Conservation (phyloP, 805 yeast genomes). For the Priceomyces medius region DNA sequence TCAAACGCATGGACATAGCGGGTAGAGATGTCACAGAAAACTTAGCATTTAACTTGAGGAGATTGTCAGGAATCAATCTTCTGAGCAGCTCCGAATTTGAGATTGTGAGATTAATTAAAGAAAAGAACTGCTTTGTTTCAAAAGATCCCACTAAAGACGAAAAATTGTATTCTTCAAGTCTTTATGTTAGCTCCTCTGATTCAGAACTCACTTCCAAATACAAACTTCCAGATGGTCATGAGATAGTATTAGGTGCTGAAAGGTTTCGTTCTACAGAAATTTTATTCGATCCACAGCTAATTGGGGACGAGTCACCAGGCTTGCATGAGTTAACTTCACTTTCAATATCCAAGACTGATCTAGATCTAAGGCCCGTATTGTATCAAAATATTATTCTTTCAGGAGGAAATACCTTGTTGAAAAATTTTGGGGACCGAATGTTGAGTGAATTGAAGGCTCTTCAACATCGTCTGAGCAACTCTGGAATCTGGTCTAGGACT, state of each 20-base stretch:
- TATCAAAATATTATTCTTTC: conserved; percentile 73
- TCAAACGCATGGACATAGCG: conserved; percentile 74
- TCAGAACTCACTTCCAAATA: conserved; percentile 39
- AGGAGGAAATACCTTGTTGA: conserved; percentile 79
- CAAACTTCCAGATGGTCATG: conserved; percentile 83
- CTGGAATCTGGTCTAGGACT: conserved; percentile 30
- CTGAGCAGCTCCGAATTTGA: conserved; percentile 78
- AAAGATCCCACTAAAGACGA: conserved; percentile 58
- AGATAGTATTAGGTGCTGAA: conserved; percentile 62
- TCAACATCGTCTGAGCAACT: conserved; percentile 16
- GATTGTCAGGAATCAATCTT: conserved; percentile 59
- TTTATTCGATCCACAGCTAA: conserved; percentile 73
- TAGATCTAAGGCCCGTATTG: conserved; percentile 70
- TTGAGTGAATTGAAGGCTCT: conserved; percentile 54
- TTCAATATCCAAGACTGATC: conserved; percentile 68
- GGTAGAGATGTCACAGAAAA: conserved; percentile 85
- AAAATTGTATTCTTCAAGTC: conserved; percentile 34
- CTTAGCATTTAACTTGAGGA: conserved; percentile 65
- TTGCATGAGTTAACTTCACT: conserved; percentile 63
- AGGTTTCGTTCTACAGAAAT: conserved; percentile 75
- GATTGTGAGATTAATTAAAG: conserved; percentile 75
- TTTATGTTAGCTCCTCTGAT: conserved; percentile 15
- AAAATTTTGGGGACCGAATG: conserved; percentile 79
- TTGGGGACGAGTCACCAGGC: conserved; percentile 75
- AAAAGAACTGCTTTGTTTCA: conserved; percentile 66